Conservation (phyloP, 768 basidiomycete genomes). For the Mycena galopus region DNA sequence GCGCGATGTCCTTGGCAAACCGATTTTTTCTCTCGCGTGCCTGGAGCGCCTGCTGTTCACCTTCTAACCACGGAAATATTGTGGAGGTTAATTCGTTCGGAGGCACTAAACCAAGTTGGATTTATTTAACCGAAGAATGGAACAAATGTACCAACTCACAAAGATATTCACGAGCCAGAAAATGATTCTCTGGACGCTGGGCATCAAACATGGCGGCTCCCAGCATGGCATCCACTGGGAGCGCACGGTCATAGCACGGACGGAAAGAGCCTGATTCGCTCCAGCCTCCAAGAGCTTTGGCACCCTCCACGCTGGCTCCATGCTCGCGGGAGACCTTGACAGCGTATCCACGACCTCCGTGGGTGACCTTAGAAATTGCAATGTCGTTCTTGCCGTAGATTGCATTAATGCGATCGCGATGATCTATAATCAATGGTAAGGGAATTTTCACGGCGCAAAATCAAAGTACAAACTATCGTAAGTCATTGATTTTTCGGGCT, state of each 20-base stretch:
- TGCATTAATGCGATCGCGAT: conserved; percentile 37
- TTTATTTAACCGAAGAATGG: not conserved
- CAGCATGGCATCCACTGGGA: conserved; percentile 9
- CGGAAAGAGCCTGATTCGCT: conserved; percentile 27
- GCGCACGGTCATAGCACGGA: conserved; percentile 40
- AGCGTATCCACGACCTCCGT: conserved; percentile 26
- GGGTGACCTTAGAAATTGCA: not conserved
- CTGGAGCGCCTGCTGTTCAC: not conserved
- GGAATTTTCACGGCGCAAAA: not conserved
- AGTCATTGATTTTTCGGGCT: conserved; percentile 36
- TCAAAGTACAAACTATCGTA: conserved; percentile 42
- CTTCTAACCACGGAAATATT: conserved; percentile 10
- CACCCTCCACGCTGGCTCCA: conserved; percentile 37
- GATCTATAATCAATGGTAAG: conserved; percentile 41
- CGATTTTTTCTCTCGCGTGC: not conserved
- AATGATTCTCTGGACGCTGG: not conserved
- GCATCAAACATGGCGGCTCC: conserved; percentile 24
- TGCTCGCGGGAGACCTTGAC: conserved; percentile 39
- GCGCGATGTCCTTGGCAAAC: conserved; percentile 9
- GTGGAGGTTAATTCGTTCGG: not conserved
- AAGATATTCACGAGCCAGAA: conserved; percentile 7
- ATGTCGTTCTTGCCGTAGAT: conserved; percentile 43
- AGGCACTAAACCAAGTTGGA: not conserved
- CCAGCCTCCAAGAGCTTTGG: conserved; percentile 43
- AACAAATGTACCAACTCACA: not conserved